Evolutionary conservation across 768 basidiomycete species (phyloP).

Genomic region (Termitomyces bulborhizus): DNA sequence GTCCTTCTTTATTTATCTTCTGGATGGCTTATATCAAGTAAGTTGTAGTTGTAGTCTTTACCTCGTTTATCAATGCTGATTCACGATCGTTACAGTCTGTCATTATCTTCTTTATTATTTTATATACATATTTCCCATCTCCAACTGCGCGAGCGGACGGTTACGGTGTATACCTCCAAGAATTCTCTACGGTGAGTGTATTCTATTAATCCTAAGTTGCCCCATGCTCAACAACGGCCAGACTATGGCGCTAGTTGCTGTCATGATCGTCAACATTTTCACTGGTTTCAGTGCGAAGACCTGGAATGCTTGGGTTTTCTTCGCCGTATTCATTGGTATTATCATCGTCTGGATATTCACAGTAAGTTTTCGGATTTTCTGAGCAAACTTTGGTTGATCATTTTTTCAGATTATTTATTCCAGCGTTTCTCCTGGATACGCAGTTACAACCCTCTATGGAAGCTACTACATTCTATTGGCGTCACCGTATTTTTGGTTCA

Average conservation of each 20-base stretch:
- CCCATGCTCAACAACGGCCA: conserved; percentile 18
- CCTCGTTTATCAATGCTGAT: neutral
- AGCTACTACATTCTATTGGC: conserved; percentile 72
- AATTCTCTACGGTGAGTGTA: conserved; percentile 76
- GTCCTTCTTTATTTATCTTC: conserved; percentile 32
- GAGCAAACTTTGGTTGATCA: neutral
- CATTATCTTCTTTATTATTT: conserved; percentile 81
- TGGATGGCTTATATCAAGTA: conserved; percentile 19
- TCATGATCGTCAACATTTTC: conserved; percentile 73
- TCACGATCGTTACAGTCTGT: conserved; percentile 50
- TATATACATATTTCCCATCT: conserved; percentile 65
- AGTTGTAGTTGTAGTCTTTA: neutral
- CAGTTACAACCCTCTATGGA: conserved; percentile 66
- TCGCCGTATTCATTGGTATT: conserved; percentile 75
- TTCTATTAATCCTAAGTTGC: neutral
- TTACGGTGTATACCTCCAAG: conserved; percentile 63
- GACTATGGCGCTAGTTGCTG: conserved; percentile 81
- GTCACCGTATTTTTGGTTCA: conserved; percentile 86
- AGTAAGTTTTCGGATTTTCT: conserved; percentile 32
- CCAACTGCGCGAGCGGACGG: conserved; percentile 77
- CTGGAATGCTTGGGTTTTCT: conserved; percentile 90
- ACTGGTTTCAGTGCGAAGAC: conserved; percentile 82
- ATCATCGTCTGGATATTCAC: conserved; percentile 75
- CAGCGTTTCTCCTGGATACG: conserved; percentile 64
- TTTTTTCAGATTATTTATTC: conserved; percentile 66